A percentile compares a stretch with the other conserved stretches of the same genome.
Conservation (phyloP, 192 early-diverging fungal genomes). For the Radiomyces spectabilis region DNA sequence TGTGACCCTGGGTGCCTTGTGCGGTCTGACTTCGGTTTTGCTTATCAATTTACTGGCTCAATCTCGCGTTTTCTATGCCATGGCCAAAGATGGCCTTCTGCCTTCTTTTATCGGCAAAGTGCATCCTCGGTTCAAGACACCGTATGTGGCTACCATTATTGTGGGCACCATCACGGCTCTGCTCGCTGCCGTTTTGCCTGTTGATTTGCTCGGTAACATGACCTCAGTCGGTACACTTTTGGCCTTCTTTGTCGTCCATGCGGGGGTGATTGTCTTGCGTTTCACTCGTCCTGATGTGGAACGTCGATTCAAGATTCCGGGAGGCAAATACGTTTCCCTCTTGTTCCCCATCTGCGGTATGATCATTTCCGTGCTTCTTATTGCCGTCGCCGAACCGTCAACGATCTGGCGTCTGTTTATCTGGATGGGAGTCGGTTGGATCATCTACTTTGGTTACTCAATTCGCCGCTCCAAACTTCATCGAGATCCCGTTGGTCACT, state of each 20-base stretch:
- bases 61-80: conserved; percentile 80
- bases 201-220: conserved; percentile 78
- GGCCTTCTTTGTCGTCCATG: conserved; percentile 78
- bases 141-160: conserved; percentile 62
- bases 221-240: conserved; percentile 81
- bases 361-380: conserved; percentile 47
- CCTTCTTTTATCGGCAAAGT: conserved; percentile 62
- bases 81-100: conserved; percentile 86
- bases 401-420: conserved; percentile 68
- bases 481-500: conserved; percentile 21
- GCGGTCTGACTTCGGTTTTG: conserved; percentile 75
- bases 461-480: conserved; percentile 55
- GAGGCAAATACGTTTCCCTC: conserved; percentile 28
- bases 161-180: conserved; percentile 59
- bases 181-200: conserved; percentile 65
- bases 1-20: conserved; percentile 71
- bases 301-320: conserved; percentile 69
- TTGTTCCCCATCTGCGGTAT: conserved; percentile 61
- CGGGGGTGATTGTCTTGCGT: conserved; percentile 68
- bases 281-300: conserved; percentile 61
- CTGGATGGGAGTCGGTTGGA: conserved; percentile 72
- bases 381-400: conserved; percentile 55
- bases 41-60: conserved; percentile 71
- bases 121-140: conserved; percentile 68
- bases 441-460: conserved; percentile 69